Base-by-base conservation (phyloP, 106 monocot species). In the Dendrobium catenatum region DNA sequence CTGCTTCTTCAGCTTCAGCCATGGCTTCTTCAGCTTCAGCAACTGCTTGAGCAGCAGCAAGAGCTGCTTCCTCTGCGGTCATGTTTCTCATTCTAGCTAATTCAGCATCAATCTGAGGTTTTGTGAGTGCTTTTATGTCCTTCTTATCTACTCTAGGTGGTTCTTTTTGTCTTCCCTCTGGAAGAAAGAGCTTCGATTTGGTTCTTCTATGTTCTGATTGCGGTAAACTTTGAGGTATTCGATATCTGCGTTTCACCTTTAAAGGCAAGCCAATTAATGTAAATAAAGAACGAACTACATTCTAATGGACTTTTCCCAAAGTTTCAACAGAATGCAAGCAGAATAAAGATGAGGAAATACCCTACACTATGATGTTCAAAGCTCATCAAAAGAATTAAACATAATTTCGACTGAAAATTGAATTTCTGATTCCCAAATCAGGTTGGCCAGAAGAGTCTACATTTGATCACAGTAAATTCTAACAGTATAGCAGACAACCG, bases 191-290 rank as follows among this genome's bases (percentile, higher is more conserved):
- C 77, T 80, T 83, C 19, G 89, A 29, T 77, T 79, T 82, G 8
- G 90, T 77, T 42, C 44, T 86, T 82, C 77, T 91, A 49, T 80
- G 77, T 81, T 83, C 85, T 59, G 79, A 72, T 40, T 42, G 79
- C 19, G 46, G 6, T 24, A 87, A 86, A 80, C 80, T 72, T 31
- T 89, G 86, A 78, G 92, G 88, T 56, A 94, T 86, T 75, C 89
- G 90, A 75, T 97, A 97, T 68, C 86, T 94, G 0, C 88, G 89
- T 83, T 94, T 94, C 47, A 91, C 97, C 97, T 97, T 79, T 10
- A 83, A 77, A 64, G 17, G 27, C 13, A 54, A 18, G 24, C 16
- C 27, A 37, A 80, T 26, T 24, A 11, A 73, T 19, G 24, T 73
- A 26, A 72, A 3, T 47, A 27, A 43, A 8, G 22, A 47, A 18